Evolutionary conservation across 257 asterid genomes (phyloP).

Genomic region (Solanum bukasovii): DNA sequence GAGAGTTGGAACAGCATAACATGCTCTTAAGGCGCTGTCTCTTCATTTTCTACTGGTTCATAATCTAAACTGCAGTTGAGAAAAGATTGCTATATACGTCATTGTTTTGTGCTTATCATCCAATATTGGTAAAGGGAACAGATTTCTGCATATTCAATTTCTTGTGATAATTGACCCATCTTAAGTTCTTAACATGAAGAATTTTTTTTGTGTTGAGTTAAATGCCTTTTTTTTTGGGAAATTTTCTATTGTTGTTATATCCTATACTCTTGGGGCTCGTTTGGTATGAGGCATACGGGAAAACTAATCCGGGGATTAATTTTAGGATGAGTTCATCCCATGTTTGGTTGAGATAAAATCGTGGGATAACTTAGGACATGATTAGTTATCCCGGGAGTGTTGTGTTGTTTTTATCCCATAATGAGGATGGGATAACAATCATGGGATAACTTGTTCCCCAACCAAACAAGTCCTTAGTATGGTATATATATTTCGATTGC

Average conservation of each 20-base stretch:
- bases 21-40: neutral
- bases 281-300: neutral
- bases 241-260: too few relatives aligned
- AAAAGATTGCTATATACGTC: neutral
- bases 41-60: neutral
- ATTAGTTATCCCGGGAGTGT: neutral
- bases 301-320: neutral
- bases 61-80: neutral
- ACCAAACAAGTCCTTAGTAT: neutral
- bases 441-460: neutral
- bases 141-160: neutral
- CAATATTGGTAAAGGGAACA: neutral
- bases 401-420: neutral
- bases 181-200: neutral
- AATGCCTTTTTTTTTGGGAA: neutral
- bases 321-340: neutral
- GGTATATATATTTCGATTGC: neutral
- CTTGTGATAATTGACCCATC: neutral
- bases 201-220: neutral
- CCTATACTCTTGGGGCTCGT: neutral
- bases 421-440: neutral
- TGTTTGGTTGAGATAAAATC: neutral
- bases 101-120: neutral
- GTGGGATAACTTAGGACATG: neutral
- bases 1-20: neutral